Evolutionary conservation across 2,329 filamentous ascomycete species (phyloP).

Genomic region (Paramyrothecium roridum): DNA sequence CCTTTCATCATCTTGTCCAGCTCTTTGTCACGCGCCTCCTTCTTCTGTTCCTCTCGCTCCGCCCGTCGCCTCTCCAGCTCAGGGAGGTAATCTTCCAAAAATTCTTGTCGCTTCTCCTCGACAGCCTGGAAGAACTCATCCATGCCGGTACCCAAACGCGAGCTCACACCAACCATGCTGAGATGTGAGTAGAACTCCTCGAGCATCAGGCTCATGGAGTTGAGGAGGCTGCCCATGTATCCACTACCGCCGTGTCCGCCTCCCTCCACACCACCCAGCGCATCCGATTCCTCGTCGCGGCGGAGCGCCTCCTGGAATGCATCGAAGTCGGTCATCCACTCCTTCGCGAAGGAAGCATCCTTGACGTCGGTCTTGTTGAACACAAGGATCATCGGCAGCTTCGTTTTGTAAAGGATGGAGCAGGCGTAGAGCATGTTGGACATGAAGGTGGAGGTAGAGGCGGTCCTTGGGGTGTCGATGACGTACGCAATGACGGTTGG

Average conservation of each 20-base stretch:
- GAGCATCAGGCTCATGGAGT: constrained; percentile 96
- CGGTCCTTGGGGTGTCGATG: constrained; percentile 92
- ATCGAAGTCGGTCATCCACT: constrained; percentile 99
- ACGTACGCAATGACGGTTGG: constrained; percentile 97
- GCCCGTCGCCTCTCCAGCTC: constrained; percentile 78
- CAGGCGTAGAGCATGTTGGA: constrained; percentile 99
- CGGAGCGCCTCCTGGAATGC: constrained; percentile 85
- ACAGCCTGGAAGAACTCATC: constrained; percentile 94
- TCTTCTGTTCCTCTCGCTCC: constrained; percentile 74
- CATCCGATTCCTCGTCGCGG: constrained; percentile 74
- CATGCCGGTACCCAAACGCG: constrained; percentile 87
- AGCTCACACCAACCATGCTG: constrained; percentile 88
- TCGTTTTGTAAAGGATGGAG: constrained; percentile 98
- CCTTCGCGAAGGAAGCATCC: constrained; percentile 84
- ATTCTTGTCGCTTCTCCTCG: constrained; percentile 81
- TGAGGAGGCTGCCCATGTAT: constrained; percentile 93
- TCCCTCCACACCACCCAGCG: constrained; percentile 70
- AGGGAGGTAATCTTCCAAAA: constrained; percentile 84
- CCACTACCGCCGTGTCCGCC: constrained; percentile 72
- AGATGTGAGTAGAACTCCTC: constrained; percentile 97
- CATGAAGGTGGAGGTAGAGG: constrained; percentile 97
- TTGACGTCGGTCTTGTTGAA: constrained; percentile 99
- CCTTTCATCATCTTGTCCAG: constrained; percentile 92
- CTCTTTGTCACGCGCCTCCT: constrained; percentile 71
- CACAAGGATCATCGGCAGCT: constrained; percentile 95